Percentiles rank a stretch among this genome's conserved stretches.
Conservation (phyloP, 306 rosid genomes). For the Rosa rugosa region DNA sequence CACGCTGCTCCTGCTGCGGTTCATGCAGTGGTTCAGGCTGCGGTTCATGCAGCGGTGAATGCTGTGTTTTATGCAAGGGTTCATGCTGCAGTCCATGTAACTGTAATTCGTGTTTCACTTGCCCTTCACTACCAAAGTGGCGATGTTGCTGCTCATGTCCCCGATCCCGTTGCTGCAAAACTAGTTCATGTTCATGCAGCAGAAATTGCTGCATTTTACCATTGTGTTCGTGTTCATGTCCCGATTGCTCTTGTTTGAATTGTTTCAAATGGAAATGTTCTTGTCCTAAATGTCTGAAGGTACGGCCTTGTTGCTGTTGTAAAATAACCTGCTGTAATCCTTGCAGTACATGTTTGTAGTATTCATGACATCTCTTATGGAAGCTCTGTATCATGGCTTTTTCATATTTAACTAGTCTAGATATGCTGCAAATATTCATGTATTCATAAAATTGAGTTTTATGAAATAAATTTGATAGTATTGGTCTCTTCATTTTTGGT, state of each 20-base stretch:
- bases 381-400: too few relatives aligned
- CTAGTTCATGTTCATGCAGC: constrained; percentile 34
- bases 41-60: too few relatives aligned
- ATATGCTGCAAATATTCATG: too few relatives aligned
- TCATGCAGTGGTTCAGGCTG: not conserved
- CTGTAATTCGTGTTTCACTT: constrained; percentile 15
- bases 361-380: too few relatives aligned
- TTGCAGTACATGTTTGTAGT: too few relatives aligned
- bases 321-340: too few relatives aligned
- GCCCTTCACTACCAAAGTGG: constrained; percentile 74
- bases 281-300: too few relatives aligned
- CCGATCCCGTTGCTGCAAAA: constrained; percentile 50
- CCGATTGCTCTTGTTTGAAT: constrained; percentile 38
- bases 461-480: constrained; percentile 7
- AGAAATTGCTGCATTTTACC: constrained; percentile 49
- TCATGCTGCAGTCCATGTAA: constrained; percentile 23
- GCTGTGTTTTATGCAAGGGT: not conserved
- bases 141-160: constrained; percentile 45
- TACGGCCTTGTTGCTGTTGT: too few relatives aligned
- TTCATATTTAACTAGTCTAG: too few relatives aligned
- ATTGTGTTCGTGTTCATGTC: constrained; percentile 34
- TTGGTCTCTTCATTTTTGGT: constrained; percentile 2
- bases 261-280: too few relatives aligned
- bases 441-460: too few relatives aligned
- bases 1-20: too few relatives aligned